A percentile compares a stretch with the other conserved stretches of the same genome.
Evolutionary conservation across 1,284 basidiomycete species (phyloP).

Genomic region (Dichomitus squalens): DNA sequence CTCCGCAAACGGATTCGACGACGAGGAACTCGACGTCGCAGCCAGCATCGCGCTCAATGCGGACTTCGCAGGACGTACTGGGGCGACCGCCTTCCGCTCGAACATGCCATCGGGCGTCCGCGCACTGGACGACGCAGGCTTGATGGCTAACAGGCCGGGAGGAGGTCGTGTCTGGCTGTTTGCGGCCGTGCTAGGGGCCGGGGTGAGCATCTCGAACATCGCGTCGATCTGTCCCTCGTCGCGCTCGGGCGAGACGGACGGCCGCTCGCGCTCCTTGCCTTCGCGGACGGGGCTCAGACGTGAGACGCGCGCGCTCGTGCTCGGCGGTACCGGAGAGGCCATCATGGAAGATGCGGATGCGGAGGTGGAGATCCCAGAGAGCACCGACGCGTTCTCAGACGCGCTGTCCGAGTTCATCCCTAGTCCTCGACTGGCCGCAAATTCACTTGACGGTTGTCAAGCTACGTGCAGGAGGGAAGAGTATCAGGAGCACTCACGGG

Average conservation of each 20-base stretch:
- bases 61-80: constrained; percentile 48
- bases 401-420: constrained; percentile 52
- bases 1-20: constrained; percentile 81
- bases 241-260: constrained; percentile 26
- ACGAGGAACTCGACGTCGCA: constrained; percentile 50
- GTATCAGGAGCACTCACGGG: constrained; percentile 52
- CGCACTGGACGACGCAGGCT: constrained; percentile 9
- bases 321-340: constrained; percentile 47
- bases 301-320: constrained; percentile 41
- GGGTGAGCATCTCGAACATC: constrained; percentile 51
- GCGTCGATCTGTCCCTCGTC: constrained; percentile 37
- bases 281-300: constrained; percentile 74
- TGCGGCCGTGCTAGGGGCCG: constrained; percentile 26
- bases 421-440: constrained; percentile 35
- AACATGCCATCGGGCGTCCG: constrained; percentile 42
- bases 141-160: neutral
- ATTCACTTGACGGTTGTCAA: constrained; percentile 55
- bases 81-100: constrained; percentile 49
- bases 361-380: constrained; percentile 53
- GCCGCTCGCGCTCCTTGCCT: constrained; percentile 34
- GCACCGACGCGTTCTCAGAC: constrained; percentile 57
- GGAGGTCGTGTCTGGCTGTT: constrained; percentile 12
- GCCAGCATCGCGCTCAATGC: constrained; percentile 70
- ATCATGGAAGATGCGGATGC: constrained; percentile 53
- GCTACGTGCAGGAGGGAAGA: constrained; percentile 6